Base-by-base conservation (phyloP, 257 asterid genomes). In the Catharanthus roseus region DNA sequence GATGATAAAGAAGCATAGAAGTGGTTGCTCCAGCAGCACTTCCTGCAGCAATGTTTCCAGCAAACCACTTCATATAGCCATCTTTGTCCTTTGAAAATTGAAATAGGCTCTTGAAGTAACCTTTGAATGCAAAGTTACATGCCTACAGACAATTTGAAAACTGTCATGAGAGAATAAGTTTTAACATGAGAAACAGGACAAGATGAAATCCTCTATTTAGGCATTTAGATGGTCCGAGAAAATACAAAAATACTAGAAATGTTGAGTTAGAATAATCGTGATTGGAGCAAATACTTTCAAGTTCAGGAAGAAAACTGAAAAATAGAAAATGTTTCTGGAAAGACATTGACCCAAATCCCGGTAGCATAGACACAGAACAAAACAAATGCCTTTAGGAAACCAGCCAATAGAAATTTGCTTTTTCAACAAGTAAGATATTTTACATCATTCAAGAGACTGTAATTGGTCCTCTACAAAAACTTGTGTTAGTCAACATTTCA, bases 21-120 rank as follows among this genome's bases (percentile, higher is more conserved):
- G 99, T 95, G 19, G 95, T 91, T 19, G 97, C 97, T 76, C 97
- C 99, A 42, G 99, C 97, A 79, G 99, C 97, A 82, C 97, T 95
- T 70, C 99, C 99, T 2, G 99, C 88, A 79, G 95, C 97, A 82
- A 95, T 90, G 77, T 95, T 95, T 73, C 97, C 96, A 44, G 96
- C 95, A 87, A 91, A 91, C 95, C 97, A 89, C 85, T 86, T 88
- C 10, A 82, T 29, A 77, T 91, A 86, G 69, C 97, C 97, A 81
- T 95, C 96, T 74, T 79, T 89, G 72, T 89, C 99, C 79, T 87
- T 95, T 23, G 96, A 88, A 78, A 82, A 85, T 67, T 92, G 96
- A 75, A 95, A 80, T 23, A 79, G 70, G 74, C 83, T 72, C 79
- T 81, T 87, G 92, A 83, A 95, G 81, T 95, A 89, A 63, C 96